A percentile compares a stretch with the other conserved stretches of the same genome.
Evolutionary conservation across 164 flowering plant genomes (phyloP).

Genomic region (Litsea cubeba): DNA sequence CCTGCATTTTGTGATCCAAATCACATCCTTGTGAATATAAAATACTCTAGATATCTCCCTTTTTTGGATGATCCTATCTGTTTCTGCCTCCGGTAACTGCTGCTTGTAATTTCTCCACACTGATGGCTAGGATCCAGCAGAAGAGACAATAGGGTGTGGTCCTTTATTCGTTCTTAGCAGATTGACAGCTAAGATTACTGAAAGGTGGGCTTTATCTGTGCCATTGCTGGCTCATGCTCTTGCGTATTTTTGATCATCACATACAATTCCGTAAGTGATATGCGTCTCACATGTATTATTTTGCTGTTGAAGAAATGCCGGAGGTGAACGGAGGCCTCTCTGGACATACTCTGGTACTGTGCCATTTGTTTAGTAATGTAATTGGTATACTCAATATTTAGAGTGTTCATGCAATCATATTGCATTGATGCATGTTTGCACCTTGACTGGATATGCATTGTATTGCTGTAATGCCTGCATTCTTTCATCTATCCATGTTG

Average conservation of each 20-base stretch:
- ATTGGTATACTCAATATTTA: not conserved
- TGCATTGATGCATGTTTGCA: no score
- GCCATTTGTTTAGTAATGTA: not conserved
- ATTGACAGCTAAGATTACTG: not conserved
- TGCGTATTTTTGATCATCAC: not conserved
- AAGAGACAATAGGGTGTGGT: not conserved
- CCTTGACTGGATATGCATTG: not conserved
- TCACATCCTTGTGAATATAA: no score
- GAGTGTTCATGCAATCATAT: not conserved
- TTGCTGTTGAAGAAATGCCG: not conserved
- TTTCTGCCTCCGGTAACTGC: no score
- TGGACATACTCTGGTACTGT: not conserved
- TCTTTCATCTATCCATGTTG: not conserved
- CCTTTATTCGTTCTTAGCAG: not conserved
- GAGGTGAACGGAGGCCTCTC: not conserved
- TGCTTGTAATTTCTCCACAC: not conserved
- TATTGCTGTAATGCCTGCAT: not conserved
- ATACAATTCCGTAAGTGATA: not conserved
- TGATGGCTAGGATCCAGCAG: not conserved
- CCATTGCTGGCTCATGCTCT: not conserved
- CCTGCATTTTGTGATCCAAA: no score
- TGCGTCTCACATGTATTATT: not conserved
- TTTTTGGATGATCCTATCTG: no score
- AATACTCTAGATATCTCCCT: no score
- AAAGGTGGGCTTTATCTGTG: not conserved